Base-by-base conservation (phyloP, 306 rosid genomes). In the Hippophae tibetana region DNA sequence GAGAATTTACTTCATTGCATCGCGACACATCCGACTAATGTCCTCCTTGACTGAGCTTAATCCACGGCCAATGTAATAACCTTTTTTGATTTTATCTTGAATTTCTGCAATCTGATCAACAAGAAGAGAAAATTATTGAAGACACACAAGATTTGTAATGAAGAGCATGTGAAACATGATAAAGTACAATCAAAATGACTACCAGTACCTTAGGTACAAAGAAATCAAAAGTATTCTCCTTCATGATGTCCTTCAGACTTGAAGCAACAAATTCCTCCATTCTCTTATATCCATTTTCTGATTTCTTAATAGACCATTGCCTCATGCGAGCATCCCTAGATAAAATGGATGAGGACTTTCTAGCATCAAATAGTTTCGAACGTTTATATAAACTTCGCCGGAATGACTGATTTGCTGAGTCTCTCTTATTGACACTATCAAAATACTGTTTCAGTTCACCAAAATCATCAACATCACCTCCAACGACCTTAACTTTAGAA, bases 301-400 rank as follows among this genome's bases (percentile, higher is more conserved):
- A 82, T 74, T 89, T 88, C 84, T 93, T 93, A 71, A 93, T 86
- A 60, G 97, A 74, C 95, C 96, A 93, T 25, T 87, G 88, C 62
- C 99, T 89, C 60, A 82, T 86, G n/a, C 99, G 99, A 49, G 99
- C 99, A 84, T 93, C 94, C 81, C 95, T 86, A 12, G 99, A 86
- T 64, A 93, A 70, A 73, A 93, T 93, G 73, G 99, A 88, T 57
- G 99, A 93, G 70, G 97, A 88, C 82, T 48, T 84, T 79, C 99
- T 79, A 64, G 99, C 97, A 72, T 93, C 99, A 66, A 86, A 93
- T 12, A 93, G 82, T 75, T 93, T 93, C 49, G 99, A 88, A 13
- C 99, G 86, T 77, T 86, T 88, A 80, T 93, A 93, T 70, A 93
- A 76, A 76, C 86, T 93, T 65, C 86, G 78, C 40, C 86, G 84